Evolutionary conservation across 352 stramenopile species (phyloP), one percentile per base, ranked within the genome.

Genomic region (Sclerospora graminicola): DNA sequence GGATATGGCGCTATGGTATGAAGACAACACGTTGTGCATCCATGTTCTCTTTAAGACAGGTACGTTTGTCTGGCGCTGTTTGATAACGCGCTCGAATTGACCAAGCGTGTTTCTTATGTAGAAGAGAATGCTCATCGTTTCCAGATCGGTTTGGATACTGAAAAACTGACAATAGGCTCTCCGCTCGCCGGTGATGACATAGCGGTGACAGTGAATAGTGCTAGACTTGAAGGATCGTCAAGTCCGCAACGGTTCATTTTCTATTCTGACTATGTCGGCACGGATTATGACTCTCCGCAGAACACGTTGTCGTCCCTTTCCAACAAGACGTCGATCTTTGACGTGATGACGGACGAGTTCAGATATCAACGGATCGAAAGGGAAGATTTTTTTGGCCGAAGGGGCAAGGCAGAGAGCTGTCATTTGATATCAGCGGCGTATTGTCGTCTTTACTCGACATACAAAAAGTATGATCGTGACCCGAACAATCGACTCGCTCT

Each of bases 241-340:
- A 50, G 7, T 58, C 38, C 38, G 24, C 33, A 19, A n/a, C 53
- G 41, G 34, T n/a, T n/a, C 20, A 35, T 33, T 2, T 38, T 53
- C 11, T 15, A 10, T 15, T 43, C 43, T 45, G n/a, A n/a, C n/a
- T n/a, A n/a, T n/a, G n/a, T n/a, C n/a, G n/a, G n/a, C n/a, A n/a
- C n/a, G n/a, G n/a, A n/a, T n/a, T n/a, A n/a, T n/a, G 29, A 31
- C 0, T 46, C 18, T 37, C 28, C 40, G 30, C 41, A 48, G 31
- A 5, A 32, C 30, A 48, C 29, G 18, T 28, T 31, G 5, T 48
- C 31, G 16, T 48, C 41, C n/a, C 15, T 32, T 9, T 41, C 31
- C 10, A 27, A 29, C 23, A 29, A 20, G 9, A n/a, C 32, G 20
- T 41, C 29, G 8, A 16, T 38, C 37, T 2, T 48, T n/a, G 18